phyloP scores from a whole-genome alignment of 2,329 filamentous ascomycete genomes.

The Fusarium pseudonygamai region DNA sequence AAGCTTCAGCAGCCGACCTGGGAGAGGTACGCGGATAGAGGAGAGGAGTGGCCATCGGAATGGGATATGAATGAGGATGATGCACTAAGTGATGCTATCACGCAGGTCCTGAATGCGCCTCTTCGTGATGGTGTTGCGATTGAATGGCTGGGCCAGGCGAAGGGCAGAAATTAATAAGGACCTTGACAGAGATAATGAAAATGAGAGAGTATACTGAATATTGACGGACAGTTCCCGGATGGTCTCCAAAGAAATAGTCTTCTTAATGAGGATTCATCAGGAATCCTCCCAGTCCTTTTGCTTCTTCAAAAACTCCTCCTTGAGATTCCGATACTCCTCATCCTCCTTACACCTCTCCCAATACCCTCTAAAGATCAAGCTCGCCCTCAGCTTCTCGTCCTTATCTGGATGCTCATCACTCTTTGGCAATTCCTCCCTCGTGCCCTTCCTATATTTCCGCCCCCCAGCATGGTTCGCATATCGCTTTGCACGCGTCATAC shows the following conservation, averaged over 20 bases:
- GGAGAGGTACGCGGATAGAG: background rate
- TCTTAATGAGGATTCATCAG: too few species aligned
- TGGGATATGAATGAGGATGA: background rate
- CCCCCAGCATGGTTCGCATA: conserved; percentile 67
- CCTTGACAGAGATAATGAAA: background rate
- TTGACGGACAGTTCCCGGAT: fast-evolving
- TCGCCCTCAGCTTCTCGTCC: conserved; percentile 33
- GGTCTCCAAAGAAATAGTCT: background rate
- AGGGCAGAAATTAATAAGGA: too few species aligned
- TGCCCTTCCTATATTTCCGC: conserved; percentile 57
- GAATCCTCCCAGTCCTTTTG: background rate
- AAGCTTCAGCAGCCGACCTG: background rate
- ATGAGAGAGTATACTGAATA: background rate
- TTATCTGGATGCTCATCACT: conserved; percentile 29
- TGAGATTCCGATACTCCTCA: conserved; percentile 27
- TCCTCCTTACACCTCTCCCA: conserved; percentile 38
- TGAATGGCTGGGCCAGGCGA: background rate
- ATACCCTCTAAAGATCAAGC: conserved; percentile 28
- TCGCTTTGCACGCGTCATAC: conserved; percentile 68
- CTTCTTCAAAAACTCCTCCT: conserved; percentile 19
- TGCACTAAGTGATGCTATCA: background rate
- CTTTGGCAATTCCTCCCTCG: conserved; percentile 18
- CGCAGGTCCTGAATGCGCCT: background rate
- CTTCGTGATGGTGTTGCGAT: background rate
- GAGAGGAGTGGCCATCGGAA: background rate